Evolutionary conservation across 2,329 filamentous ascomycete species (phyloP), one percentile per base, ranked within the genome.

Genomic region (Zymoseptoria crescenta): DNA sequence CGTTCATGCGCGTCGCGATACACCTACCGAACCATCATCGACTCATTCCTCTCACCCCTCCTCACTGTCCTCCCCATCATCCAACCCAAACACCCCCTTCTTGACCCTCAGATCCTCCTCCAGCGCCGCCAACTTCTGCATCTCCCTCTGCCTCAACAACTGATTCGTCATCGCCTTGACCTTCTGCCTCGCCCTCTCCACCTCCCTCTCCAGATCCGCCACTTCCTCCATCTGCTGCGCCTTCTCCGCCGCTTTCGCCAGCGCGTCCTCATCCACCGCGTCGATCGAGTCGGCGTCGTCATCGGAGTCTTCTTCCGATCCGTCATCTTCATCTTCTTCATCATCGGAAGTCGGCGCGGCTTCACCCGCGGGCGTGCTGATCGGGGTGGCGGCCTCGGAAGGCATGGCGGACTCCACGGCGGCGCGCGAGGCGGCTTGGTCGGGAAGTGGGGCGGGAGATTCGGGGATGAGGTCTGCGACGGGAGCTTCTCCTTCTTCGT

Each of bases 101-200:
- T 83, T 84, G 55, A 82, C 69, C 59, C 80, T 76, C 63, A 84
- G 69, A 62, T 83, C 80, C n/a, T 76, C 74, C 70, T 80, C 78
- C 57, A 83, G 69, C 56, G 75, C 78, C 28, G 77, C 73, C 52
- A 83, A 74, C 59, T 77, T 80, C 50, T 75, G 74, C 65, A 77
- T 72, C 57, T 81, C 71, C 58, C 81, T 74, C 62, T 76, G 73
- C 69, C 76, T 79, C 63, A 83, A 72, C 60, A 84, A 74, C 61
- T 77, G 73, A 28, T 73, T 74, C 52, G 77, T 74, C 62, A 76
- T 73, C 56, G 76, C 73, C 52, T 69, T 70, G 28, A 76, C 71
- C 55, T 70, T 70, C 55, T 61, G 60, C 54, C 63, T 62, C 20
- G 75, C 75, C 27, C 73, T 70, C 49, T 74, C 73, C 49, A 84